Base-by-base conservation (phyloP, 768 basidiomycete genomes). In the Agaricus blazei region DNA sequence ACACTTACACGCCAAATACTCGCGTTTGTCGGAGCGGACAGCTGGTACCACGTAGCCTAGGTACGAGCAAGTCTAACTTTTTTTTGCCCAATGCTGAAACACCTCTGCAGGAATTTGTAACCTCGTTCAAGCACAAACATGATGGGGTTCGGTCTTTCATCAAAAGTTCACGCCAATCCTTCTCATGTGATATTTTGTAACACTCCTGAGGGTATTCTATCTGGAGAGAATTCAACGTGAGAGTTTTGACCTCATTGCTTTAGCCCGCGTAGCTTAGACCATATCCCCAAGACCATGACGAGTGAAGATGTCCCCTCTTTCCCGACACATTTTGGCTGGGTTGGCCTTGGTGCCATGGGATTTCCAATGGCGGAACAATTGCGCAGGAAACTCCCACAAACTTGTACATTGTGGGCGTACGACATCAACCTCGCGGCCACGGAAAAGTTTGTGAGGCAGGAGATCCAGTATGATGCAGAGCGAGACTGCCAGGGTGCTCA, bases 301-400 rank as follows among this genome's bases (percentile, higher is more conserved):
- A 43, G 42, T 29, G 36, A 55, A 27, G 41, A 28, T 44, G 29
- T 52, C 48, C 49, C 50, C 26, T 67, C 68, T 51, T 36, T 56
- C 28, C 54, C 54, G 12, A 44, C 42, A 9, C 28, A 45, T 23
- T 56, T 49, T 19, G 75, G 74, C 57, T 75, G 72, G 72, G 65
- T 77, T 49, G 73, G 74, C 15, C 63, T 75, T 4, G 75, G 75
- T 9, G 73, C 73, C 1, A 76, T 77, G 75, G 74, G 74, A 3
- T 74, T 70, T 59, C 75, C 74, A 0, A 75, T 77, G 75, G 74
- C 72, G 5, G 58, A 60, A 27, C 70, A 71, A 42, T 58, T 77
- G 8, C 66, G 68, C 11, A 63, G 62, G 45, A 71, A 70, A 45
- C 52, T 71, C 9, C 66, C 68, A 6, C 24, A 23, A 2, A 59